Conservation (phyloP, 768 basidiomycete species). For the Pulveroboletus sp. region DNA sequence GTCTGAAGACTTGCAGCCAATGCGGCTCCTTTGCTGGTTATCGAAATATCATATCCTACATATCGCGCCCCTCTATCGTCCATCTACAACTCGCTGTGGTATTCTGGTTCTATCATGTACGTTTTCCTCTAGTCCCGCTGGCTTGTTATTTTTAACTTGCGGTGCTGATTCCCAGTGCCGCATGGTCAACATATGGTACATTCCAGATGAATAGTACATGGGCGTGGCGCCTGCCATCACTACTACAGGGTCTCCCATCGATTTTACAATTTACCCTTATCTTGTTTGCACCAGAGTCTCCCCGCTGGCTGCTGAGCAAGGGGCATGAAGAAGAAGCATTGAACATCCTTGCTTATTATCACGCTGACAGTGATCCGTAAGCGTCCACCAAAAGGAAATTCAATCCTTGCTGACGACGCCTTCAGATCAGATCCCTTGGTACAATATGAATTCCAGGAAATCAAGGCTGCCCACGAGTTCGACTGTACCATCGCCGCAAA, state of each 20-base stretch:
- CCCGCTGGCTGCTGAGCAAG: slow-evolving; percentile 78
- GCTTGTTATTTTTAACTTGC: not conserved
- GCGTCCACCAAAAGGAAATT: slow-evolving; percentile 8
- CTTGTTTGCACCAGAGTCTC: slow-evolving; percentile 77
- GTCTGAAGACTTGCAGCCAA: slow-evolving; percentile 39
- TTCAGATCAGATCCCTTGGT: slow-evolving; percentile 61
- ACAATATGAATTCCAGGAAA: slow-evolving; percentile 74
- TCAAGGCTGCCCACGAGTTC: slow-evolving; percentile 70
- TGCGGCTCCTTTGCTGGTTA: slow-evolving; percentile 80
- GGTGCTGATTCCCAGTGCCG: slow-evolving; percentile 42
- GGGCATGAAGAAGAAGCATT: slow-evolving; percentile 70
- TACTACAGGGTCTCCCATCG: slow-evolving; percentile 71
- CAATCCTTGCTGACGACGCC: not conserved
- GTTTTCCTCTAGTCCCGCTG: slow-evolving; percentile 19
- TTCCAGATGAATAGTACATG: slow-evolving; percentile 65
- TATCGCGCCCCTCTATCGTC: slow-evolving; percentile 80
- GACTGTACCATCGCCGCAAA: slow-evolving; percentile 58
- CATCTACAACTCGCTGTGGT: slow-evolving; percentile 83
- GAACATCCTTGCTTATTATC: slow-evolving; percentile 72
- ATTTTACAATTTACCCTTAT: slow-evolving; percentile 63
- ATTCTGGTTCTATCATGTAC: slow-evolving; percentile 75
- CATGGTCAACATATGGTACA: slow-evolving; percentile 83
- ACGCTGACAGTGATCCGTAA: slow-evolving; percentile 70
- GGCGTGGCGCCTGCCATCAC: slow-evolving; percentile 85
- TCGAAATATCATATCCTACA: slow-evolving; percentile 78